Conservation (phyloP, 169 alveolate genomes). For the Cryptosporidium andersoni region DNA sequence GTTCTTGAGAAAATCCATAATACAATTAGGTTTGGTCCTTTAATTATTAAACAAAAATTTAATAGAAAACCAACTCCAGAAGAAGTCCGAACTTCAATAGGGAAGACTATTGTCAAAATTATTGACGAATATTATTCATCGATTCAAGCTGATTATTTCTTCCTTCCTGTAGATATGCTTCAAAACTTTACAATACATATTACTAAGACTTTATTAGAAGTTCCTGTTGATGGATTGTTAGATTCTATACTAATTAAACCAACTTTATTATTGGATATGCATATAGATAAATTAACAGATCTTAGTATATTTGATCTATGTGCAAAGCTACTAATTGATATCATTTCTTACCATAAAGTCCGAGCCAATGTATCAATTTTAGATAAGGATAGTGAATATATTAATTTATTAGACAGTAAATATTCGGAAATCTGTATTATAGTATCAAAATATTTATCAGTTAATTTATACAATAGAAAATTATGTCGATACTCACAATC, state of each 20-base stretch:
- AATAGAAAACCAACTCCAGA: slow-evolving; percentile 17
- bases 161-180: slow-evolving; percentile 67
- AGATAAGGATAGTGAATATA: too few relatives aligned
- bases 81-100: slow-evolving; percentile 28
- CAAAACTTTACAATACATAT: slow-evolving; percentile 63
- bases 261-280: not conserved
- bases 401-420: too few relatives aligned
- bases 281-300: too few relatives aligned
- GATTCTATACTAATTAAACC: slow-evolving; percentile 45
- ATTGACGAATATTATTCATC: slow-evolving; percentile 71
- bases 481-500: too few relatives aligned
- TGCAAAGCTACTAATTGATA: too few relatives aligned
- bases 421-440: too few relatives aligned
- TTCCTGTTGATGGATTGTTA: slow-evolving; percentile 19
- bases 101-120: slow-evolving; percentile 42
- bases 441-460: too few relatives aligned
- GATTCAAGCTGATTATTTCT: slow-evolving; percentile 45
- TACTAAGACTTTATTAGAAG: slow-evolving; percentile 37
- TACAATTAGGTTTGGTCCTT: slow-evolving; percentile 54
- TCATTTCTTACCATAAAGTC: too few relatives aligned
- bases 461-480: too few relatives aligned
- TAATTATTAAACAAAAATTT: slow-evolving; percentile 40
- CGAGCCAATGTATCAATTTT: too few relatives aligned
- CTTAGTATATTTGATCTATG: too few relatives aligned
- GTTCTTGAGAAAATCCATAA: slow-evolving; percentile 42